Conservation (phyloP, 2,329 filamentous ascomycete species). For the Fusarium sp. region DNA sequence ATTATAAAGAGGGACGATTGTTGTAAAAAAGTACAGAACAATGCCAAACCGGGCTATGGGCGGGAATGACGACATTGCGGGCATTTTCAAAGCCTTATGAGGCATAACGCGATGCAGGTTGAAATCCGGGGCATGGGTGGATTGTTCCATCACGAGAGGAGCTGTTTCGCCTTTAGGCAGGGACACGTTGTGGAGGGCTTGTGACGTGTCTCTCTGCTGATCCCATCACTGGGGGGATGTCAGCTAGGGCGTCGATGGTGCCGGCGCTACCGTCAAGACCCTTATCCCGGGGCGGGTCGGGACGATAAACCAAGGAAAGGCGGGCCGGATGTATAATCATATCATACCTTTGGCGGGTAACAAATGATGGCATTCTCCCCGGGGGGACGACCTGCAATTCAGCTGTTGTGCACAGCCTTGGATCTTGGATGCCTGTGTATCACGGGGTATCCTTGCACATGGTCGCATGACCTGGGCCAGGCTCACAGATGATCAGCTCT, state of each 20-base stretch:
- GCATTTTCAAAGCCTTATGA: conserved; percentile 28
- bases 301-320: conserved; percentile 22
- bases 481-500: background rate
- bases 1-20: conserved; percentile 9
- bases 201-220: conserved; percentile 49
- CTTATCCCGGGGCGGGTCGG: conserved; percentile 14
- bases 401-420: background rate
- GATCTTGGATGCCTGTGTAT: background rate
- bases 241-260: conserved; percentile 11
- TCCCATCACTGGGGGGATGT: conserved; percentile 29
- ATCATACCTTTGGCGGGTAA: conserved; percentile 2
- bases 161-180: conserved; percentile 17
- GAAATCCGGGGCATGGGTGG: conserved; percentile 29
- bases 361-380: background rate
- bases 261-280: background rate
- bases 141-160: conserved; percentile 26
- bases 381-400: background rate
- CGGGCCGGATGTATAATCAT: conserved; percentile 26
- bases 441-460: conserved; percentile 9
- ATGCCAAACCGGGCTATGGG: conserved; percentile 14
- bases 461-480: conserved; percentile 21
- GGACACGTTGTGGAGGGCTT: conserved; percentile 20
- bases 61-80: conserved; percentile 45
- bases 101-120: conserved; percentile 22
- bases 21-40: conserved; percentile 12